Evolutionary conservation across 2,329 filamentous ascomycete genomes (phyloP).

Genomic region (Ploettnerulaceae sp.): DNA sequence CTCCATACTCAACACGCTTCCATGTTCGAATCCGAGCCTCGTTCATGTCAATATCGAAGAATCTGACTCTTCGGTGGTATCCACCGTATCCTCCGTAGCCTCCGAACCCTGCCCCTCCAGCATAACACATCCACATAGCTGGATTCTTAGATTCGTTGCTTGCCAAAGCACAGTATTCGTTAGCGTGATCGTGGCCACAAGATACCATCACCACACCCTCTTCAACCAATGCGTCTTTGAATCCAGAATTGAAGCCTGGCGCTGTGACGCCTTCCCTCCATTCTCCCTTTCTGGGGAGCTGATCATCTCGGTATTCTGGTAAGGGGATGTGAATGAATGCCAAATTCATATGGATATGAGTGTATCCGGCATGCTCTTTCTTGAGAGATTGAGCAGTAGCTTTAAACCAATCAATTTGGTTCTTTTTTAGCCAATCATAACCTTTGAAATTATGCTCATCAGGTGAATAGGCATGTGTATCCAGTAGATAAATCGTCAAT

Average conservation of each 20-base stretch:
- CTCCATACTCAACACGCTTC: slow-evolving; percentile 75
- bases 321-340: slow-evolving; percentile 97
- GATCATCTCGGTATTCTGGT: slow-evolving; percentile 71
- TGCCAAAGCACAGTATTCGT: slow-evolving; percentile 85
- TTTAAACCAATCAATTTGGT: slow-evolving; percentile 92
- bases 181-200: slow-evolving; percentile 93
- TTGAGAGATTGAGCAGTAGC: slow-evolving; percentile 69
- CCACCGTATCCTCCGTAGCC: slow-evolving; percentile 90
- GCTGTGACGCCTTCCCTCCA: slow-evolving; percentile 85
- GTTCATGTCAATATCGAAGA: slow-evolving; percentile 94
- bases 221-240: slow-evolving; percentile 82
- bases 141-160: slow-evolving; percentile 41
- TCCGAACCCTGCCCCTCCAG: slow-evolving; percentile 84
- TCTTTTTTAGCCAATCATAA: slow-evolving; percentile 95
- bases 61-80: slow-evolving; percentile 75
- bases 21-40: slow-evolving; percentile 84
- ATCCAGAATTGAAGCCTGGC: slow-evolving; percentile 85
- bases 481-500: slow-evolving; percentile 88
- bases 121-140: slow-evolving; percentile 97
- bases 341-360: slow-evolving; percentile 88
- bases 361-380: slow-evolving; percentile 76
- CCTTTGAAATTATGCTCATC: slow-evolving; percentile 85
- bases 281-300: slow-evolving; percentile 59
- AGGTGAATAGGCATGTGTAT: slow-evolving; percentile 87
- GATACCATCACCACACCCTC: slow-evolving; percentile 83